phyloP scores from a whole-genome alignment of 2,329 filamentous ascomycete species.

The Fusarium camptoceras region DNA sequence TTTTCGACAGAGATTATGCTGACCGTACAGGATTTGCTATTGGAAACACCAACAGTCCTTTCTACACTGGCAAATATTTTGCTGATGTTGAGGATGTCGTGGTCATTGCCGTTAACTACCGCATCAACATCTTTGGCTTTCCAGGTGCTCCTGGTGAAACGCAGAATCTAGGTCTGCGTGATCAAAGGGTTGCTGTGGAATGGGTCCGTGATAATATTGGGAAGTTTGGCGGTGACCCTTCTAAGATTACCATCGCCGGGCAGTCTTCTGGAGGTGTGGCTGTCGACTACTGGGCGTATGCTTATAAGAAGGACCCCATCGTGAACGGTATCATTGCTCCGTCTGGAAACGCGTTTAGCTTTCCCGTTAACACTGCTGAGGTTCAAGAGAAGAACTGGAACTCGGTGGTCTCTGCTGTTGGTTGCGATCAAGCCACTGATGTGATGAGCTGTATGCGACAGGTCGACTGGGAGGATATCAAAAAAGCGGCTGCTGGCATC shows the following conservation, averaged over 20 bases:
- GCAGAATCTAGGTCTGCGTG: slow-evolving; percentile 46
- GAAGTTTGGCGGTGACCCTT: slow-evolving; percentile 47
- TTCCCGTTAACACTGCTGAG: slow-evolving; percentile 53
- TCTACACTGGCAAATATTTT: slow-evolving; percentile 58
- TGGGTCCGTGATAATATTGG: slow-evolving; percentile 51
- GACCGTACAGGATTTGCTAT: slow-evolving; percentile 48
- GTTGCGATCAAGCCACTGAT: slow-evolving; percentile 51
- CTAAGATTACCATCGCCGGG: slow-evolving; percentile 51
- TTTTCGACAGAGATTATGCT: not conserved
- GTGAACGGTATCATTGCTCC: slow-evolving; percentile 59
- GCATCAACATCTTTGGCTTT: slow-evolving; percentile 58
- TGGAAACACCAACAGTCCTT: slow-evolving; percentile 53
- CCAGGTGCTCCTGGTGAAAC: slow-evolving; percentile 47
- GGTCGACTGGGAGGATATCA: slow-evolving; percentile 52
- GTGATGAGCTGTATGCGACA: slow-evolving; percentile 54
- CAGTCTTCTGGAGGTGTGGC: slow-evolving; percentile 52
- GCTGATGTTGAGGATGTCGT: slow-evolving; percentile 58
- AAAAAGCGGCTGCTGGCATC: slow-evolving; percentile 53
- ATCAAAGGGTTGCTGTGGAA: slow-evolving; percentile 49
- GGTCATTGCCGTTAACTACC: slow-evolving; percentile 61
- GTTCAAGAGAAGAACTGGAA: slow-evolving; percentile 57
- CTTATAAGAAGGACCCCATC: slow-evolving; percentile 62
- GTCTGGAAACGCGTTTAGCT: slow-evolving; percentile 60
- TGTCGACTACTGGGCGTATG: slow-evolving; percentile 62
- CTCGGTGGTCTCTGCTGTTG: slow-evolving; percentile 53